Evolutionary conservation across 805 yeast genomes (phyloP), one percentile per base, ranked within the genome.

Genomic region (Zygosaccharomyces rouxii): DNA sequence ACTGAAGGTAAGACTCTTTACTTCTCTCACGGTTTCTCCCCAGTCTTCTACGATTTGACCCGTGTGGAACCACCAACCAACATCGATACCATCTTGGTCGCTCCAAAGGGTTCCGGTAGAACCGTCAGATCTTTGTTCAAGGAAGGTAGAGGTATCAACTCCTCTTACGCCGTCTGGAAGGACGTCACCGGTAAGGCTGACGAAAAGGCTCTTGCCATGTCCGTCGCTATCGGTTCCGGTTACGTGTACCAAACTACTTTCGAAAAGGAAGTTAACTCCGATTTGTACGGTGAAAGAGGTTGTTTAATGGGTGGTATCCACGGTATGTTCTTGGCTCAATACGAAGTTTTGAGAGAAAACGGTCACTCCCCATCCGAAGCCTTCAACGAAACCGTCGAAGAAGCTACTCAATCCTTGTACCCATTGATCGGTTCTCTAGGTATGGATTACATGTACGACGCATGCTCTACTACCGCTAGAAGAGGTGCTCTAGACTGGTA

Each of bases 371-470:
- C 99, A 79, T 89, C 97, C 54, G 99, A 94, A 81, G 98, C 99
- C 66, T 94, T 94, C 90, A 94, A 94, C 78, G 99, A 94, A 82
- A 94, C 99, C 64, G 99, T 94, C 63, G 99, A 94, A 82, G 99
- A 94, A 80, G 99, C 99, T 60, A 94, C 99, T 58, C 99, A 94
- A 80, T 94, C 98, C 50, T 81, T 94, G 68, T 94, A 94, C 87
- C 99, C 99, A 76, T 84, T 94, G 80, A 75, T 94, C 65, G 99
- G 99, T 78, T 89, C 89, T 77, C 87, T 94, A 83, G 99, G 99
- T 79, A 94, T 94, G 99, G 99, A 94, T 78, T 94, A 94, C 92
- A 94, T 94, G 99, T 94, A 94, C 84, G 98, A 94, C 72, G 99
- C 99, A 67, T 94, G 99, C 79, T 94, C 99, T 62, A 94, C 99